Percentiles rank a stretch among this genome's conserved stretches.
Evolutionary conservation across 257 asterid species (phyloP).

Genomic region (Solanum acaule): DNA sequence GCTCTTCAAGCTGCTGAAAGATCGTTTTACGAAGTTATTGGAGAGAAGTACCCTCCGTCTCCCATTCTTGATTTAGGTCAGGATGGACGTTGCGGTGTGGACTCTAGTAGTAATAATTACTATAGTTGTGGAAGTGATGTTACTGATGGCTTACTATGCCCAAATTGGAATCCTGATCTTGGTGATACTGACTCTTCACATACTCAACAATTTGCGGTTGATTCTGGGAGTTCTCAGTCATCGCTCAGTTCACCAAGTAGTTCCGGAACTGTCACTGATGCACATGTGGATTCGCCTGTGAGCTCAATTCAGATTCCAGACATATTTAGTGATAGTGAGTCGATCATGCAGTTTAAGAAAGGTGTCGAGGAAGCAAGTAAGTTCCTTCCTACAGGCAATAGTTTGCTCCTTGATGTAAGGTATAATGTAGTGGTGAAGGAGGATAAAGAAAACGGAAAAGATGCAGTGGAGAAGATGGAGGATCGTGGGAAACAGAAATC

Average conservation of each 20-base stretch:
- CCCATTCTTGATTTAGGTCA: conserved; percentile 15
- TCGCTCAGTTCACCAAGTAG: neutral
- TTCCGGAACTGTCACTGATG: neutral
- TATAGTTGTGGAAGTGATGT: neutral
- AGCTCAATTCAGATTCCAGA: neutral
- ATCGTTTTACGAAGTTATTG: conserved; percentile 63
- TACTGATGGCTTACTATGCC: conserved; percentile 16
- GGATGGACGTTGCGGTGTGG: conserved; percentile 12
- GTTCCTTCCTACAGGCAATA: conserved; percentile 44
- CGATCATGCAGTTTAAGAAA: conserved; percentile 46
- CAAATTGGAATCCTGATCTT: conserved; percentile 28
- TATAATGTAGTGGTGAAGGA: conserved; percentile 25
- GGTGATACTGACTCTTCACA: neutral
- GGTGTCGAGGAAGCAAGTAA: conserved; percentile 67
- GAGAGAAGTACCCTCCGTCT: conserved; percentile 32
- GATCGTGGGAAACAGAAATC: conserved; percentile 9
- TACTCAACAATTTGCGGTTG: neutral
- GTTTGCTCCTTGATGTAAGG: conserved; percentile 15
- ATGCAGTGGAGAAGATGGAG: neutral
- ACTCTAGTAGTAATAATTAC: neutral
- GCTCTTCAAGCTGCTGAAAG: conserved; percentile 83
- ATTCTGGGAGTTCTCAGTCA: neutral
- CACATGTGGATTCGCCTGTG: conserved; percentile 4
- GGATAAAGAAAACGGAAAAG: conserved; percentile 7
- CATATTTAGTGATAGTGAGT: conserved; percentile 30